Percentiles rank a stretch among this genome's conserved stretches.
These are phyloP conservation scores for Corylus americana DNA, from an alignment of 306 rosid species.

Conservation along the genomic window DNA sequence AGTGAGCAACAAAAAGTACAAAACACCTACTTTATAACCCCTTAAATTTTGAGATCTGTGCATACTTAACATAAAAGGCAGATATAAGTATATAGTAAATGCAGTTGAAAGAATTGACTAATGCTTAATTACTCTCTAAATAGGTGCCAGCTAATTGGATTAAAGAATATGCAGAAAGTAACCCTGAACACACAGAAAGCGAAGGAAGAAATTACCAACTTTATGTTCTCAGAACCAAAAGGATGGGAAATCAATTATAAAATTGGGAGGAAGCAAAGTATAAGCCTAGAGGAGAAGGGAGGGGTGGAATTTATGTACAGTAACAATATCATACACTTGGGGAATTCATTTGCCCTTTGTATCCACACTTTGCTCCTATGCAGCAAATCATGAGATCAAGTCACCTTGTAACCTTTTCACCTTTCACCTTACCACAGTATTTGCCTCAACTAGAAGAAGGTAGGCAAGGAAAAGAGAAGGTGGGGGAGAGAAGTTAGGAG, in stretches of 20 bases:
- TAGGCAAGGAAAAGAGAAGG: background rate
- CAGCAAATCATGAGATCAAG: background rate
- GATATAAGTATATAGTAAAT: background rate
- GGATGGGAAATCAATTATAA: background rate
- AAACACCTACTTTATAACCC: background rate
- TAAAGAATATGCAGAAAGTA: background rate
- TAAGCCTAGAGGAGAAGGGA: background rate
- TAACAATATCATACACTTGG: too few relatives aligned
- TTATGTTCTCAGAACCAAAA: background rate
- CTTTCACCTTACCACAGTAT: background rate
- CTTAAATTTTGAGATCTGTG: background rate
- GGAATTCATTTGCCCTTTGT: background rate
- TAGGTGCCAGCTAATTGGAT: background rate
- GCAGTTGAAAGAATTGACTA: background rate
- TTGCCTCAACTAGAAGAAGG: background rate
- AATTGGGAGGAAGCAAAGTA: background rate
- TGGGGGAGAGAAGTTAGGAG: background rate
- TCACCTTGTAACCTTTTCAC: background rate
- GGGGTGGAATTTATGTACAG: too few relatives aligned
- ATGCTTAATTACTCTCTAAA: background rate
- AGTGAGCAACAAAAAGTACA: conserved; percentile 7
- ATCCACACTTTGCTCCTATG: background rate
- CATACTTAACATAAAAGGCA: conserved; percentile 1
- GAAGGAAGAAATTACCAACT: too few relatives aligned
- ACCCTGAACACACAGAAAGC: background rate